phyloP scores from a whole-genome alignment of 495 filamentous ascomycete genomes.

The Cryomyces minteri region DNA sequence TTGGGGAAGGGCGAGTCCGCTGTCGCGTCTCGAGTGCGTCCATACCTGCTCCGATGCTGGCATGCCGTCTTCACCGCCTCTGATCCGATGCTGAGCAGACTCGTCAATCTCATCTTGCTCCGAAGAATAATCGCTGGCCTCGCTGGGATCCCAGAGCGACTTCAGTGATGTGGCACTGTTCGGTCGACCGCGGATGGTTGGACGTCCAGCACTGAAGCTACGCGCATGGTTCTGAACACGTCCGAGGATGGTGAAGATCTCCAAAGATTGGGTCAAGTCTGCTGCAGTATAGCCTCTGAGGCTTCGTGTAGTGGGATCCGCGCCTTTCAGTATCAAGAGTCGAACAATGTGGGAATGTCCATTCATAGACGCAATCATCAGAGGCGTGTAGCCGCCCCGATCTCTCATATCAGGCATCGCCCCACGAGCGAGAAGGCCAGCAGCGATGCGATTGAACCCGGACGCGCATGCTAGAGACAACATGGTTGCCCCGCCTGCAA shows the following conservation, averaged over 20 bases:
- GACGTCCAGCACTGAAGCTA: constrained; percentile 36
- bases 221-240: constrained; percentile 33
- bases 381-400: constrained; percentile 63
- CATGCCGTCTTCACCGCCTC: background rate
- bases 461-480: constrained; percentile 64
- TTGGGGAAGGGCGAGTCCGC: background rate
- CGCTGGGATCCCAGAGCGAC: constrained; percentile 36
- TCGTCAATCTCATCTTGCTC: constrained; percentile 13
- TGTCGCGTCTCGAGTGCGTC: background rate
- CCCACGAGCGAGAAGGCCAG: constrained; percentile 65
- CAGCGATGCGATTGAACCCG: constrained; percentile 57
- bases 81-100: background rate
- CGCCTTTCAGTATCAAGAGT: constrained; percentile 52
- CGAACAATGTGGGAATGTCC: constrained; percentile 58
- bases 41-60: background rate
- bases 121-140: background rate
- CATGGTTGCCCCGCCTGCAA: constrained; percentile 56
- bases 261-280: constrained; percentile 49
- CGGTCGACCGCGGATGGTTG: constrained; percentile 35
- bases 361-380: constrained; percentile 70
- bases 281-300: constrained; percentile 51
- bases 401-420: constrained; percentile 59
- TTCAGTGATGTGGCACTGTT: constrained; percentile 47
- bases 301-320: constrained; percentile 51
- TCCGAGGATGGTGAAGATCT: constrained; percentile 25